phyloP scores from a whole-genome alignment of 2,329 filamentous ascomycete species.

The Fusarium verrucosum region DNA sequence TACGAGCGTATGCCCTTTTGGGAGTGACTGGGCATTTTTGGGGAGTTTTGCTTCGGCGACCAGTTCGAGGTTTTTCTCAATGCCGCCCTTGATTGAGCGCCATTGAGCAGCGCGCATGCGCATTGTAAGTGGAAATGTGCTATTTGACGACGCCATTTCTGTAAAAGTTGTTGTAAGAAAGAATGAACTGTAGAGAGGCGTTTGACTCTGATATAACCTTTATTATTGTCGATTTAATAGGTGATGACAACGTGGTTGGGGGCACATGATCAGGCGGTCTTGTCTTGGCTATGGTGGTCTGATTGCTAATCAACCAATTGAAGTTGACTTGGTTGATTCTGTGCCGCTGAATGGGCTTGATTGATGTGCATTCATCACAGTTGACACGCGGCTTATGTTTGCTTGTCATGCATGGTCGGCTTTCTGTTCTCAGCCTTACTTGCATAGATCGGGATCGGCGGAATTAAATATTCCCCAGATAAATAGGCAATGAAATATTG shows the following conservation, averaged over 20 bases:
- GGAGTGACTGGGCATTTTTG: background rate
- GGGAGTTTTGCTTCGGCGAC: slow-evolving; percentile 14
- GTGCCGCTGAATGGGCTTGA: background rate
- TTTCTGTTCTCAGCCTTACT: fast-evolving
- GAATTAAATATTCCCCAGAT: too few relatives aligned
- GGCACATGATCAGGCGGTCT: slow-evolving; percentile 9
- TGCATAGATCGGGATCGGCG: background rate
- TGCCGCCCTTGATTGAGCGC: slow-evolving; percentile 27
- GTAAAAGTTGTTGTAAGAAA: background rate
- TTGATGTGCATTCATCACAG: fast-evolving
- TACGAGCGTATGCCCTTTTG: slow-evolving; percentile 15
- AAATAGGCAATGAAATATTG: too few relatives aligned
- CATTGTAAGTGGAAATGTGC: slow-evolving; percentile 21
- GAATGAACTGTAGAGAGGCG: too few relatives aligned
- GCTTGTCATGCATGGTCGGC: background rate
- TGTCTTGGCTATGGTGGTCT: background rate
- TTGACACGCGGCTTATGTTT: background rate
- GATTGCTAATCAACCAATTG: background rate
- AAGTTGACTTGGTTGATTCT: background rate
- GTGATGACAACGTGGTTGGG: background rate
- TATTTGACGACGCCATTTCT: slow-evolving; percentile 21
- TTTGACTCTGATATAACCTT: background rate
- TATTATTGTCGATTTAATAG: background rate
- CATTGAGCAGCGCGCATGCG: slow-evolving; percentile 35
- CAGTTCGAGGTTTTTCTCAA: slow-evolving; percentile 26